Evolutionary conservation across 1,139 yeast genomes (phyloP), one percentile per base, ranked within the genome.

Genomic region (Zygosaccharomyces sapae): DNA sequence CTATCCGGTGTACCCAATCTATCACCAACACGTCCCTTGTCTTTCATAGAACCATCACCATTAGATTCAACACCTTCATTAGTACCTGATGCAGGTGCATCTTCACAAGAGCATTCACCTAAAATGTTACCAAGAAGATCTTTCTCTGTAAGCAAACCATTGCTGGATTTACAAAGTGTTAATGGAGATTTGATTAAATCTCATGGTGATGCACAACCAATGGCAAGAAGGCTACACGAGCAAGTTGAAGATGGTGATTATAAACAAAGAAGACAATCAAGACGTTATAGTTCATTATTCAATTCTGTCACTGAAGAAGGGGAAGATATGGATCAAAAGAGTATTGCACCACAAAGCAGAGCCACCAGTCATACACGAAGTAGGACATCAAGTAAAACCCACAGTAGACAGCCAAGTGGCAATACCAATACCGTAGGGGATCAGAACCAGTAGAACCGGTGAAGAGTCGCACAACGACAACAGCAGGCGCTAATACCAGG

Each of bases 1-100:
- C 75, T 89, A 51, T 84, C 95, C 5, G 30, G 38, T 7, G 9
- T 41, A 12, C 29, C 45, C 13, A 30, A 36, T 10, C 41, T 29
- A 27, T 10, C 41, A 2, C 19, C 48, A 10, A 33, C 37, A 19
- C 47, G 46, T 25, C 37, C 40, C 5, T 37, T 24, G 13, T 29
- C 45, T 2, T 33, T 19, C 10, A 38, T 29, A 22, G 50, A 44
- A 7, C 39, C 50, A 35, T 47, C 57, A 24, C 57, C 54, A 33
- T 53, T 55, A 31, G 56, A 55, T 33, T 50, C 54, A 10, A 39
- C 50, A 12, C 55, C 54, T 10, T 36, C 47, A 10, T 37, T 57
- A 22, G 44, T 38, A 22, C 50, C 55, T 3, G 56, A 51, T 3
- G 38, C 46, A 3, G 42, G 49, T 12, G 46, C 54, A 5, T 45